Percentiles rank a stretch among this genome's conserved stretches.
phyloP scores from a whole-genome alignment of 176 grass and related monocot genomes.

The Eragrostis curvula region DNA sequence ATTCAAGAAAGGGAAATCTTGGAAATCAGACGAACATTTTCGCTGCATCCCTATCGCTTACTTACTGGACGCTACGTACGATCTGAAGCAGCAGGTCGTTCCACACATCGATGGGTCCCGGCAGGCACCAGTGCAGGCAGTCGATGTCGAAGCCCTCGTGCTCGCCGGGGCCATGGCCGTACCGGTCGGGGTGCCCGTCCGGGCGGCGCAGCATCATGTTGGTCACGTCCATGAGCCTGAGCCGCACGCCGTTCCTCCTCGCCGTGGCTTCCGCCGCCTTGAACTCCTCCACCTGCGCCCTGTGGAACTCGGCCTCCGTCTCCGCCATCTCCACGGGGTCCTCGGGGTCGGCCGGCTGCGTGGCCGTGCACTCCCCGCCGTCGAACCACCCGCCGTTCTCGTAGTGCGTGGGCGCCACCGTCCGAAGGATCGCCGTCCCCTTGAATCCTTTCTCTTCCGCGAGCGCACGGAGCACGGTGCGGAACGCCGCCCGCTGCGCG shows the following conservation, averaged over 20 bases:
- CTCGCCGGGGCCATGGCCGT: slow-evolving; percentile 56
- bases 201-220: slow-evolving; percentile 62
- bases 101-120: slow-evolving; percentile 78
- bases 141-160: slow-evolving; percentile 67
- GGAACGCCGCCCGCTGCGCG: slow-evolving; percentile 61
- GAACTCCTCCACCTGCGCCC: slow-evolving; percentile 45
- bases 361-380: slow-evolving; percentile 53
- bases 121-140: slow-evolving; percentile 91
- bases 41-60: too few relatives aligned
- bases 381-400: slow-evolving; percentile 61
- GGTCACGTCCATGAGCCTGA: slow-evolving; percentile 65
- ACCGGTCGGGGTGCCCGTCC: slow-evolving; percentile 73
- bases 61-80: too few relatives aligned
- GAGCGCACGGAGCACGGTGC: slow-evolving; percentile 52
- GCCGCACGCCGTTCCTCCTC: slow-evolving; percentile 33
- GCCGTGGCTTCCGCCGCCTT: neutral
- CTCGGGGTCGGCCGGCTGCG: slow-evolving; percentile 26
- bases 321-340: slow-evolving; percentile 54
- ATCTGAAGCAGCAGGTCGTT: slow-evolving; percentile 75
- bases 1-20: too few relatives aligned
- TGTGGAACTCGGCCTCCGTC: slow-evolving; percentile 42
- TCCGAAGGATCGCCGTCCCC: slow-evolving; percentile 56
- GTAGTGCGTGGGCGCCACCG: slow-evolving; percentile 57
- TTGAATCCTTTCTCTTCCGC: slow-evolving; percentile 36
- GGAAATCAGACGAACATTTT: too few relatives aligned